Evolutionary conservation across 2,329 filamentous ascomycete species (phyloP).

Genomic region (Aspergillus puulaauensis): DNA sequence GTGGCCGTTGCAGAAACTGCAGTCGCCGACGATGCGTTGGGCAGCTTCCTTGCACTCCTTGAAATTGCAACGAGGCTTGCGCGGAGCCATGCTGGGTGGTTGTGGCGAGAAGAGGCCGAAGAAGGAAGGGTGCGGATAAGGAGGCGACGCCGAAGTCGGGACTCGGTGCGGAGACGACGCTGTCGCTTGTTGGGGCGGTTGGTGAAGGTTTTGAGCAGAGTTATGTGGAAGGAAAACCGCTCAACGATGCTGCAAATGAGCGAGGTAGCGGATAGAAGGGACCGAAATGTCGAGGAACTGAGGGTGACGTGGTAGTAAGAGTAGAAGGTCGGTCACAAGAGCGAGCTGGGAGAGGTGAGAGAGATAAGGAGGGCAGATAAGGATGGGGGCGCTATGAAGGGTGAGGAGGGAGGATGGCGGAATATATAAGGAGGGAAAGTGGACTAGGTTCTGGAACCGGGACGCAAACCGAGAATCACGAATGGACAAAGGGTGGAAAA

Average conservation of each 20-base stretch:
- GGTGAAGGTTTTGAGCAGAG: neutral
- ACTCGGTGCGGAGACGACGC: conserved; percentile 8
- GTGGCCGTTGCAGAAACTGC: conserved; percentile 88
- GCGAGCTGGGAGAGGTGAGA: neutral
- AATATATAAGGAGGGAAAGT: neutral
- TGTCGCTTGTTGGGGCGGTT: neutral
- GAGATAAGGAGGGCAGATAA: conserved; percentile 12
- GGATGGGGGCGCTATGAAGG: conserved; percentile 9
- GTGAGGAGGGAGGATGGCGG: conserved; percentile 1
- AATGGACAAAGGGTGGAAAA: conserved; percentile 7
- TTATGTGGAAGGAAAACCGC: neutral
- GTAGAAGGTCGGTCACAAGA: conserved; percentile 2
- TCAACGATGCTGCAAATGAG: neutral
- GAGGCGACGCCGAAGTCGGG: conserved; percentile 14
- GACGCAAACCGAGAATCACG: conserved; percentile 4
- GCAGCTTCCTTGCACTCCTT: conserved; percentile 85
- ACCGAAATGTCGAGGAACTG: neutral
- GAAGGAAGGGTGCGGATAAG: conserved; percentile 10
- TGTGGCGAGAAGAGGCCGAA: conserved; percentile 3
- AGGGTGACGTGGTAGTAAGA: conserved; percentile 9
- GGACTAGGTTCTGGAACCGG: neutral
- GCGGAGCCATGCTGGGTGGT: conserved; percentile 43
- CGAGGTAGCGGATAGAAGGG: neutral
- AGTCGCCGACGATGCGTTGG: conserved; percentile 94
- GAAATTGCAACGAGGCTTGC: conserved; percentile 74